Percentiles rank a stretch among this genome's conserved stretches.
These are phyloP conservation scores for Cyclostephanos invisitatus DNA, from an alignment of 108 stramenopile genomes.

Conservation along the genomic window DNA sequence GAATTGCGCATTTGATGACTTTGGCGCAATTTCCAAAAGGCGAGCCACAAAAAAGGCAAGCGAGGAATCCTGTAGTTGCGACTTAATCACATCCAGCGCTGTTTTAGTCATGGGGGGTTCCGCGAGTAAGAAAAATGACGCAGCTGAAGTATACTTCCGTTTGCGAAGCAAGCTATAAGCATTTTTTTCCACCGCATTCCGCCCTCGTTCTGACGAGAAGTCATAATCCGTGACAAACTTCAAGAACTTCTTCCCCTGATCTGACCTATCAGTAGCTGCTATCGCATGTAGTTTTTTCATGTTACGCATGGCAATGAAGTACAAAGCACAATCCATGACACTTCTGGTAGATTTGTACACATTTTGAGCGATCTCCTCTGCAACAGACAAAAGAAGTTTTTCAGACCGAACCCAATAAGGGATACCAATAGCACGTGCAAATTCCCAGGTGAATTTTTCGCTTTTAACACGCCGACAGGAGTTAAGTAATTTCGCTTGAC, in stretches of 20 bases:
- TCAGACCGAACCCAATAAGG: conserved; percentile 89
- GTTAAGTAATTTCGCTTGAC: conserved; percentile 62
- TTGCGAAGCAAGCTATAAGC: conserved; percentile 83
- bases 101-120: conserved; percentile 82
- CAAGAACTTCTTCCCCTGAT: conserved; percentile 75
- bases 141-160: conserved; percentile 66
- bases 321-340: conserved; percentile 79
- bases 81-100: conserved; percentile 71
- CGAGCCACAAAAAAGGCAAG: conserved; percentile 82
- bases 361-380: conserved; percentile 83
- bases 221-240: conserved; percentile 73
- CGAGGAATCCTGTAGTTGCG: conserved; percentile 73
- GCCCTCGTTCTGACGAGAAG: conserved; percentile 70
- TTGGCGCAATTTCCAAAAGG: conserved; percentile 54
- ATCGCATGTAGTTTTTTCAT: conserved; percentile 65
- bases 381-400: conserved; percentile 51
- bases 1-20: conserved; percentile 9
- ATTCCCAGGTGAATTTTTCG: conserved; percentile 71
- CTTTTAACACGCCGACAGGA: conserved; percentile 43
- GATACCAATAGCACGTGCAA: conserved; percentile 57
- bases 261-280: conserved; percentile 73
- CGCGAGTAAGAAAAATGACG: conserved; percentile 81
- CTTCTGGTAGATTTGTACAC: conserved; percentile 66
- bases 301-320: conserved; percentile 74
- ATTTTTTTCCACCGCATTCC: conserved; percentile 85